These are phyloP conservation scores for Skeletonema costatum DNA, from an alignment of 108 stramenopile species.

Conservation along the genomic window DNA sequence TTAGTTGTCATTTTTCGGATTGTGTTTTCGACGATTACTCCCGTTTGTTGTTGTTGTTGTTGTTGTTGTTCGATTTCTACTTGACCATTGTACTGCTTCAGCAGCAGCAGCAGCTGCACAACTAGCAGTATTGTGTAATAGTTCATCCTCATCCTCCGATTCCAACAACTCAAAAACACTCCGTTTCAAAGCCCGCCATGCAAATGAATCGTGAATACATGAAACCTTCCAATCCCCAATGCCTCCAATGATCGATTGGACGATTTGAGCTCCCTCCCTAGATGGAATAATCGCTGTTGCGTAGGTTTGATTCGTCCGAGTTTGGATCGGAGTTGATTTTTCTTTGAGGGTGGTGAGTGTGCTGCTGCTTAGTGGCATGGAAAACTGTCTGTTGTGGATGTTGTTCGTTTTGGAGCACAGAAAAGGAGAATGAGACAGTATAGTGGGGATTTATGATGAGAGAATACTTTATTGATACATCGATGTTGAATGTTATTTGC, in stretches of 20 bases:
- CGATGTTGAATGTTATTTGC: no score
- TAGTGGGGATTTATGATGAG: neutral
- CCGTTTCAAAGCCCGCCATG: slow-evolving; percentile 9
- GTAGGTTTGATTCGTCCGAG: slow-evolving; percentile 36
- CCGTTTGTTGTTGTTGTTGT: neutral
- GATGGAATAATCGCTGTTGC: slow-evolving; percentile 78
- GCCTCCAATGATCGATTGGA: slow-evolving; percentile 56
- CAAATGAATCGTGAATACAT: slow-evolving; percentile 39
- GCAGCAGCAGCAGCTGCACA: neutral
- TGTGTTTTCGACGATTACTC: slow-evolving; percentile 2
- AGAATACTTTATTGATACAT: no score
- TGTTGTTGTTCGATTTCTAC: neutral
- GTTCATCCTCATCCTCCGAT: neutral
- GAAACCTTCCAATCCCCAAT: slow-evolving; percentile 58
- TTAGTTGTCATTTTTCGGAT: slow-evolving; percentile 4
- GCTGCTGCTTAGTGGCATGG: slow-evolving; percentile 15
- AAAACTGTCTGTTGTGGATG: neutral
- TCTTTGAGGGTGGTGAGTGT: slow-evolving; percentile 46
- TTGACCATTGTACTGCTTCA: slow-evolving; percentile 6
- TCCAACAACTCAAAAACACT: neutral
- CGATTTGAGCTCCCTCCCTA: slow-evolving; percentile 77
- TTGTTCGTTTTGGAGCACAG: no score
- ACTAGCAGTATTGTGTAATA: no score
- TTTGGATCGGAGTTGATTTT: slow-evolving; percentile 6
- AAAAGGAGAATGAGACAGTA: neutral